phyloP scores from a whole-genome alignment of 176 grass and related monocot species.

The Raddia guianensis region DNA sequence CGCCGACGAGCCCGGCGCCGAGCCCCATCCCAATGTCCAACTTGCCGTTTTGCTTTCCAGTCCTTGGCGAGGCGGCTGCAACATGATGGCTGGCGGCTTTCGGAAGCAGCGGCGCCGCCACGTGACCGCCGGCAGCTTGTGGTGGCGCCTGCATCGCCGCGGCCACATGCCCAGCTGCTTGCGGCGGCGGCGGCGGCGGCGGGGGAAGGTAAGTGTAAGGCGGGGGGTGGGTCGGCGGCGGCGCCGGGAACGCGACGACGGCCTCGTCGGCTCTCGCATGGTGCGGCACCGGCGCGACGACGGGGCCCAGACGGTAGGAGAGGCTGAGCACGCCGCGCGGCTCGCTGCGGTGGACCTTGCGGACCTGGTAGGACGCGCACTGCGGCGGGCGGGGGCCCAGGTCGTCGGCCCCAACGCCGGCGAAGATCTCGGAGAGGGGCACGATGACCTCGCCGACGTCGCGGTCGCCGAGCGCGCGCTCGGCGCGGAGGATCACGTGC shows the following conservation, averaged over 20 bases:
- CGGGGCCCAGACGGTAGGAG: conserved; percentile 60
- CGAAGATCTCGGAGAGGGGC: conserved; percentile 51
- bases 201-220: conserved; percentile 15
- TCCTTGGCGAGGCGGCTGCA: conserved; percentile 4
- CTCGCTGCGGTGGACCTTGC: conserved; percentile 53
- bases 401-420: conserved; percentile 16
- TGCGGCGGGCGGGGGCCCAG: conserved; percentile 29
- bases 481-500: conserved; percentile 66
- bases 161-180: conserved; percentile 1
- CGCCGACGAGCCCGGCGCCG: conserved; percentile 55
- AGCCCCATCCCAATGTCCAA: conserved; percentile 51
- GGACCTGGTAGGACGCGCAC: conserved; percentile 62
- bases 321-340: conserved; percentile 57
- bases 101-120: not conserved
- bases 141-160: not conserved
- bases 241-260: conserved; percentile 41
- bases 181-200: not conserved
- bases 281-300: not conserved
- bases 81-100: not conserved
- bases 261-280: conserved; percentile 7
- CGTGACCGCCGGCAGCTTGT: not conserved
- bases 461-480: conserved; percentile 66
- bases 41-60: not conserved
- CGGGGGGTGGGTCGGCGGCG: not conserved
- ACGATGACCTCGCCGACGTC: conserved; percentile 74